Percentiles rank a stretch among this genome's conserved stretches.
phyloP scores from a whole-genome alignment of 495 filamentous ascomycete genomes.

The Emericellopsis terricola region DNA sequence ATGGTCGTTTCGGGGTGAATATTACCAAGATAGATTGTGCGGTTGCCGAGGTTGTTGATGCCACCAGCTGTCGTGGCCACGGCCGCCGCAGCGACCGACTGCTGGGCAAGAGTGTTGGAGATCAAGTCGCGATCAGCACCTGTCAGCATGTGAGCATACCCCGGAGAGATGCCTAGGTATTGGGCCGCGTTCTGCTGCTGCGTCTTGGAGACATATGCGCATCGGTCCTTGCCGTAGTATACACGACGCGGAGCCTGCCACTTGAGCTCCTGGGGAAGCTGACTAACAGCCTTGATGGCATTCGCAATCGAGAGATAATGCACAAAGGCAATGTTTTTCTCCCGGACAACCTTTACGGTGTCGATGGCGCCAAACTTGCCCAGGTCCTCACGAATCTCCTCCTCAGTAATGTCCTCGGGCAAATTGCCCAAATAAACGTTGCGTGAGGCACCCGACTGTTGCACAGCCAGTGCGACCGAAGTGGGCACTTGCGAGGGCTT shows the following conservation, averaged over 20 bases:
- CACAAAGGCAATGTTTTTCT: constrained; percentile 96
- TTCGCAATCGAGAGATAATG: constrained; percentile 96
- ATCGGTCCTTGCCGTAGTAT: constrained; percentile 96
- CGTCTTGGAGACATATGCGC: constrained; percentile 97
- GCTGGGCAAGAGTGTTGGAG: constrained; percentile 86
- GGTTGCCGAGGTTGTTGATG: constrained; percentile 91
- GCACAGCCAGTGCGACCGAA: constrained; percentile 86
- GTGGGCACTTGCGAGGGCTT: constrained; percentile 97
- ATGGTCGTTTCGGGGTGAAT: constrained; percentile 98
- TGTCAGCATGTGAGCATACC: constrained; percentile 90
- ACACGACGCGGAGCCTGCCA: constrained; percentile 92
- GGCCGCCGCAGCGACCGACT: constrained; percentile 90
- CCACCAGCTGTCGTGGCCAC: constrained; percentile 93
- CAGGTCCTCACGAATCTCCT: constrained; percentile 85
- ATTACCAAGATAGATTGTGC: constrained; percentile 95
- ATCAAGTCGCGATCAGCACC: constrained; percentile 90
- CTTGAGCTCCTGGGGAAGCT: constrained; percentile 87
- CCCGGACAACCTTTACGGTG: constrained; percentile 91
- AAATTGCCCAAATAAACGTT: constrained; percentile 96
- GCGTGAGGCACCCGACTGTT: constrained; percentile 93
- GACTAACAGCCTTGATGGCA: constrained; percentile 95
- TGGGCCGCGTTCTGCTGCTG: constrained; percentile 98
- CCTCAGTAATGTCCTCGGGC: constrained; percentile 74
- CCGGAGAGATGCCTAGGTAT: constrained; percentile 94
- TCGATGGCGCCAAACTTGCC: constrained; percentile 95